A percentile compares a stretch with the other conserved stretches of the same genome.
phyloP scores from a whole-genome alignment of 495 filamentous ascomycete species.

The Neurospora discreta region DNA sequence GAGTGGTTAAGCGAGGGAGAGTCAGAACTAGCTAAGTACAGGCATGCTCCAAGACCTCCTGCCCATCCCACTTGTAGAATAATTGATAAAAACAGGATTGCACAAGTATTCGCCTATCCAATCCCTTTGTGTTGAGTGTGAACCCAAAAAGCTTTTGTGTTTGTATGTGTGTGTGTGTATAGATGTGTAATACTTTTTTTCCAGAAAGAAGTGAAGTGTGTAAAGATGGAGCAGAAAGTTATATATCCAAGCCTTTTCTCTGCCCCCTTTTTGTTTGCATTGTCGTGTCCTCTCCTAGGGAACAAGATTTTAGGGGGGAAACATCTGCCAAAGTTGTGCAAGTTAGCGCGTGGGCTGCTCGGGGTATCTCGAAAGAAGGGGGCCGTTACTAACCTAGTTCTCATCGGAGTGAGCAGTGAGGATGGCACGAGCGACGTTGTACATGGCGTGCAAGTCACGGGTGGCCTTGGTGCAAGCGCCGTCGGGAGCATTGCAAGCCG shows the following conservation, averaged over 20 bases:
- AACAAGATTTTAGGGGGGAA: background rate
- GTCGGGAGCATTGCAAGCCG: conserved; percentile 16
- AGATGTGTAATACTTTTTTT: background rate
- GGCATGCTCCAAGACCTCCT: background rate
- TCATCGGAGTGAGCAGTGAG: conserved; percentile 11
- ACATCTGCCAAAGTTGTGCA: background rate
- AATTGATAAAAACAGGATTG: background rate
- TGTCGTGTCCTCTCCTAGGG: background rate
- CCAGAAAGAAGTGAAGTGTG: background rate
- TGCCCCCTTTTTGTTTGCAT: background rate
- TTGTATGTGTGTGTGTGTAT: background rate
- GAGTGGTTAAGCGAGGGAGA: background rate
- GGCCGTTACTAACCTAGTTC: background rate
- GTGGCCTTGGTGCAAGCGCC: conserved; percentile 24
- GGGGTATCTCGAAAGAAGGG: background rate
- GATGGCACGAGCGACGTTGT: conserved; percentile 21
- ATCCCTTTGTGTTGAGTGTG: background rate
- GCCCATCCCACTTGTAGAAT: background rate
- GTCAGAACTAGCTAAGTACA: background rate
- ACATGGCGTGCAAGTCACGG: conserved; percentile 25
- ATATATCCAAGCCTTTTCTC: background rate
- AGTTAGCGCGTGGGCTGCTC: background rate
- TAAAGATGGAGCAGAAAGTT: background rate
- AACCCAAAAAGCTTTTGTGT: background rate
- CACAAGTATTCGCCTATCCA: background rate